Evolutionary conservation across 345 rosid species (phyloP), one percentile per base, ranked within the genome.

Genomic region (Brassica cretica): DNA sequence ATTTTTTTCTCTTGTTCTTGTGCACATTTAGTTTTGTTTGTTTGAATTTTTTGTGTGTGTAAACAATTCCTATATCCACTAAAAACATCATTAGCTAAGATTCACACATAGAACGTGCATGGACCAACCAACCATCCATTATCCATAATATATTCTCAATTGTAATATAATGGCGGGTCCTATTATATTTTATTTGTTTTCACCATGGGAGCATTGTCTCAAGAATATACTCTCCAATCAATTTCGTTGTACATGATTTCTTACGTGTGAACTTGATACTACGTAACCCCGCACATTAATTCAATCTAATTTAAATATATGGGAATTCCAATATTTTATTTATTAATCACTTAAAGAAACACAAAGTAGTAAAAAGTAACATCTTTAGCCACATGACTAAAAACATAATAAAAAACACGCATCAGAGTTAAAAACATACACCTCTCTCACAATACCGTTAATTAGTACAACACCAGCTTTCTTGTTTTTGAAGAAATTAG

Each of bases 51-150:
- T 0, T 27, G n/a, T 27, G 16, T 67, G n/a, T 21, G n/a, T 67
- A 7, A 30, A 10, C 16, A 65, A 14, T 49, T 51, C 25, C 4
- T 39, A 19, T 27, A 46, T 46, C 27, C 62, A 60, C 14, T 30
- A 46, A 39, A 5, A 39, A 30, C 61, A 68, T 68, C 5, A 30
- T 51, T 35, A 39, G 6, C 8, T 11, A 29, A 65, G 67, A 71
- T 78, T 59, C 32, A 39, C 76, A 72, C 21, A 56, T 30, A 59
- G 56, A 49, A 72, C 81, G 81, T 78, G 81, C 69, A 78, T 72
- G 73, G 77, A 59, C 77, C 69, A 72, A 62, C 25, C 62, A 76
- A 8, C 61, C 51, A 62, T 62, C 67, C 51, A 62, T 62, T 62
- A 62, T 61, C 46, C 46, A 66, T 65, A 44, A 29, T n/a, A 70